Evolutionary conservation across 768 basidiomycete species (phyloP).

Genomic region (Cyathus striatus): DNA sequence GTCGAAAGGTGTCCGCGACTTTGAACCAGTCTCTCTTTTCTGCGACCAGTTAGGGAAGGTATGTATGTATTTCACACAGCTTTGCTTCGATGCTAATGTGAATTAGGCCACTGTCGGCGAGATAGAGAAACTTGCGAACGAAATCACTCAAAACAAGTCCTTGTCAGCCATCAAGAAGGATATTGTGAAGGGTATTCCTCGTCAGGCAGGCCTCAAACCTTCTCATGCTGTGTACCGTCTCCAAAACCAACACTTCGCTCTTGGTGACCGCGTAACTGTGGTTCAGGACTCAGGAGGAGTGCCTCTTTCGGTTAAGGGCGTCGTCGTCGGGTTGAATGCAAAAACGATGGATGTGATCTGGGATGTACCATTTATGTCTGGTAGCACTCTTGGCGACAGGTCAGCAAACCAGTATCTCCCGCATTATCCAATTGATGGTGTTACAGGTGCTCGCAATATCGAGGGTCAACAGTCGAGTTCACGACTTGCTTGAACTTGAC

Average conservation of each 20-base stretch:
- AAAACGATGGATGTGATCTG: conserved; percentile 93
- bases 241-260: conserved; percentile 79
- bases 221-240: conserved; percentile 84
- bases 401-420: conserved; percentile 19
- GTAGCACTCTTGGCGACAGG: conserved; percentile 81
- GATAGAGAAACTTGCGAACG: conserved; percentile 75
- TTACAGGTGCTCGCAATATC: conserved; percentile 84
- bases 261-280: conserved; percentile 95
- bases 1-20: conserved; percentile 78
- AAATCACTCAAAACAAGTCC: conserved; percentile 55
- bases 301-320: conserved; percentile 86
- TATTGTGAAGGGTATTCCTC: conserved; percentile 89
- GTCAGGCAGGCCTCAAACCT: conserved; percentile 91
- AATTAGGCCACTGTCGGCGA: conserved; percentile 70
- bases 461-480: conserved; percentile 85
- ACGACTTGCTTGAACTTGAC: conserved; percentile 87
- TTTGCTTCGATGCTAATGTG: conserved; percentile 2
- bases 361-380: conserved; percentile 95
- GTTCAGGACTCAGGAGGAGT: conserved; percentile 93
- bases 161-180: conserved; percentile 76
- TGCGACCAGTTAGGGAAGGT: conserved; percentile 92
- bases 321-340: conserved; percentile 83
- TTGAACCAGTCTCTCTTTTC: conserved; percentile 89
- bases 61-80: conserved; percentile 6
- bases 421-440: conserved; percentile 4